These are phyloP conservation scores for Scutellaria barbata DNA, from an alignment of 257 asterid species.

Conservation along the genomic window DNA sequence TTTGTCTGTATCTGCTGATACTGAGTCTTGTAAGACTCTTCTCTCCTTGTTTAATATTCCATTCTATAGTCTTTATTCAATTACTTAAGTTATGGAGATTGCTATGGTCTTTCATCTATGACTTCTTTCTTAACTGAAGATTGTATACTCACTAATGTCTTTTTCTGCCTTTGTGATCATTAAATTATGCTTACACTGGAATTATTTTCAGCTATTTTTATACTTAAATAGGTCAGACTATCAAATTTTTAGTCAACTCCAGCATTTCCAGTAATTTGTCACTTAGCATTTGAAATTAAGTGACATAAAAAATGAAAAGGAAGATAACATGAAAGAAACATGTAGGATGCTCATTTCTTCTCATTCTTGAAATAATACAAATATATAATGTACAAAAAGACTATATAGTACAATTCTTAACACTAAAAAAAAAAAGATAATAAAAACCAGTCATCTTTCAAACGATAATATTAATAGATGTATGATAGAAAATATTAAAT, in stretches of 20 bases:
- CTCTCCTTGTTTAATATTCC: too few species aligned
- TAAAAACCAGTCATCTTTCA: too few species aligned
- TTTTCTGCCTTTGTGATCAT: neutral
- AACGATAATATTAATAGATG: too few species aligned
- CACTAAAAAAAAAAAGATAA: too few species aligned
- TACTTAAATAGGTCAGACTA: too few species aligned
- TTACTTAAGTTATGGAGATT: neutral
- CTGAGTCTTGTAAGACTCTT: too few species aligned
- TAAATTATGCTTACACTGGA: neutral
- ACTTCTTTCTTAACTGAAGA: neutral
- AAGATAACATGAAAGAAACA: neutral
- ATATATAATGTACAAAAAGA: too few species aligned
- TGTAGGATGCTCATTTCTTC: neutral
- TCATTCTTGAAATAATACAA: neutral
- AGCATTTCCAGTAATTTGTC: slow-evolving; percentile 18
- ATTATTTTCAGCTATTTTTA: neutral
- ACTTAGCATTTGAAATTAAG: slow-evolving; percentile 8
- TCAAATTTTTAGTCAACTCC: too few species aligned
- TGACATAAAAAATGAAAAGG: neutral
- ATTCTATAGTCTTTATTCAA: neutral
- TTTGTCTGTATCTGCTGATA: neutral
- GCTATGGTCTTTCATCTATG: neutral
- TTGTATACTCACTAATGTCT: slow-evolving; percentile 19
- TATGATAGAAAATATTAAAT: too few species aligned
- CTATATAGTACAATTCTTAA: too few species aligned